Conservation (phyloP, 164 flowering plant genomes). For the Umbilicus rupestris region DNA sequence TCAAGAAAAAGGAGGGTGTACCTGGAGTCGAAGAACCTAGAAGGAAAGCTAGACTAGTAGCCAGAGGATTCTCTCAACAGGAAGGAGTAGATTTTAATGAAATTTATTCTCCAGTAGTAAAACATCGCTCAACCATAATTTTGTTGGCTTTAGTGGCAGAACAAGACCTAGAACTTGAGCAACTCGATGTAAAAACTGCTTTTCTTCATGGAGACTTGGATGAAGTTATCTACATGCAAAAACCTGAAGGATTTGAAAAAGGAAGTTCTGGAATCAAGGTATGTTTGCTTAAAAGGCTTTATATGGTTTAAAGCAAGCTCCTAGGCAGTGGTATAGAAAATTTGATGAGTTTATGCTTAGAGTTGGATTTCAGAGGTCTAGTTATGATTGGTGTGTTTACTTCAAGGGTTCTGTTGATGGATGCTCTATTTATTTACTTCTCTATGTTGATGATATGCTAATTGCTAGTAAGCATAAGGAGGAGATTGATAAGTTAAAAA, state of each 20-base stretch:
- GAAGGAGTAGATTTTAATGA: too few relatives aligned
- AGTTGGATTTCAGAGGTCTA: background rate
- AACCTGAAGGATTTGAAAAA: background rate
- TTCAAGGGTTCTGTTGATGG: too few relatives aligned
- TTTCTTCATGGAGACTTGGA: background rate
- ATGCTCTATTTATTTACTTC: background rate
- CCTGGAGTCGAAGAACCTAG: background rate
- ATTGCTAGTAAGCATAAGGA: background rate
- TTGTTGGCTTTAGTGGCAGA: background rate
- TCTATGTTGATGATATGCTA: background rate
- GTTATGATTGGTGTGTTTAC: background rate
- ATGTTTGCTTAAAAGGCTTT: background rate
- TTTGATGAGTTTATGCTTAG: background rate
- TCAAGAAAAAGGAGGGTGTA: background rate
- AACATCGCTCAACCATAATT: background rate
- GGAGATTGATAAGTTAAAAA: background rate
- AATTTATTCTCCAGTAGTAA: background rate
- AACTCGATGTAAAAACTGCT: background rate
- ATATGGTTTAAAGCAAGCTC: background rate
- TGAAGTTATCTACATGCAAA: background rate
- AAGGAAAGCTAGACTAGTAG: background rate
- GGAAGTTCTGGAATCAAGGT: background rate
- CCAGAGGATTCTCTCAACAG: background rate
- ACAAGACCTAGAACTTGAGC: background rate
- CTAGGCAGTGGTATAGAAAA: too few relatives aligned